A percentile compares a stretch with the other conserved stretches of the same genome.
Evolutionary conservation across 1,139 yeast species (phyloP).

Genomic region (Zygosaccharomyces pseudobailii): DNA sequence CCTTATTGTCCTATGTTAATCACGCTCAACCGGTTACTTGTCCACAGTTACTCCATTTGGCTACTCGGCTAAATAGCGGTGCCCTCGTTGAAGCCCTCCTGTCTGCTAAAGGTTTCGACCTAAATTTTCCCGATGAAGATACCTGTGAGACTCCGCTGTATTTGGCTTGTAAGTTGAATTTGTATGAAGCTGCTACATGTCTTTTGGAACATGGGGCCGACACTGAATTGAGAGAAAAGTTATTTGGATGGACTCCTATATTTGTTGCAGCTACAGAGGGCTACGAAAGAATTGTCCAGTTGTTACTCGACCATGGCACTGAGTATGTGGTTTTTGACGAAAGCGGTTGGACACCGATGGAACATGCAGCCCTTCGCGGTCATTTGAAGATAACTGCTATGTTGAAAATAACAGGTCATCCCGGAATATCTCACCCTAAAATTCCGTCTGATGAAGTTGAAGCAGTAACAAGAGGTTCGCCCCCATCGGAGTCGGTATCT

Average conservation of each 20-base stretch:
- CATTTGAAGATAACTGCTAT: slow-evolving; percentile 66
- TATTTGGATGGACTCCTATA: slow-evolving; percentile 94
- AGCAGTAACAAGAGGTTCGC: background rate
- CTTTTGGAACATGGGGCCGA: slow-evolving; percentile 59
- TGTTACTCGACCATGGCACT: slow-evolving; percentile 53
- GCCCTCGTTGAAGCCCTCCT: slow-evolving; percentile 54
- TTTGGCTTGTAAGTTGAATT: slow-evolving; percentile 67
- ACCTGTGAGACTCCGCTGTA: slow-evolving; percentile 77
- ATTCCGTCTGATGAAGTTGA: slow-evolving; percentile 4
- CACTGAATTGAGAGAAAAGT: slow-evolving; percentile 67
- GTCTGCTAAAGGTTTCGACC: slow-evolving; percentile 53
- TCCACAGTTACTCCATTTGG: slow-evolving; percentile 57
- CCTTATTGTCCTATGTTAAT: slow-evolving; percentile 48
- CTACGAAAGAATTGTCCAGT: slow-evolving; percentile 48
- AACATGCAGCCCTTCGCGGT: slow-evolving; percentile 90
- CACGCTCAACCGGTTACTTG: slow-evolving; percentile 38
- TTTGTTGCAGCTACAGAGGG: slow-evolving; percentile 93
- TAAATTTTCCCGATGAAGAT: slow-evolving; percentile 58
- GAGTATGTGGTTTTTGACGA: slow-evolving; percentile 59
- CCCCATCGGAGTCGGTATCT: background rate
- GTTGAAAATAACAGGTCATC: slow-evolving; percentile 43
- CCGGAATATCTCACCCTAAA: slow-evolving; percentile 25
- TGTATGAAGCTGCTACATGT: slow-evolving; percentile 49
- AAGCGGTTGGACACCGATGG: slow-evolving; percentile 97
- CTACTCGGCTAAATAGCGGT: slow-evolving; percentile 64